Percentiles rank a stretch among this genome's conserved stretches.
These are phyloP conservation scores for Nemania diffusa DNA, from an alignment of 2,329 filamentous ascomycete species.

Conservation along the genomic window DNA sequence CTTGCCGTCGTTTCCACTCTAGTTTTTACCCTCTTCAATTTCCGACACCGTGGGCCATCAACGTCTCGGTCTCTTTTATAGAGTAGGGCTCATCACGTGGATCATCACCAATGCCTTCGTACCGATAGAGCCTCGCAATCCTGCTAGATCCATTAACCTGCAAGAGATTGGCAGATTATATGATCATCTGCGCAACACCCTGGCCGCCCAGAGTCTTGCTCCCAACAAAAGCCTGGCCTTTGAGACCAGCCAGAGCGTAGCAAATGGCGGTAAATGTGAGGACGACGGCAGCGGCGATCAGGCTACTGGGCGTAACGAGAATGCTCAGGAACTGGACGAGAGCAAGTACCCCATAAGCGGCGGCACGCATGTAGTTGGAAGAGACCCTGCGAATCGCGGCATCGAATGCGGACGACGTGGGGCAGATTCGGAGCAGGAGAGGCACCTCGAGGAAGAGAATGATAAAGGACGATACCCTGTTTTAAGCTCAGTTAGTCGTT, in stretches of 20 bases:
- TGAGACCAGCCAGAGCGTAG: constrained; percentile 82
- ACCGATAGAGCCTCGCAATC: constrained; percentile 4
- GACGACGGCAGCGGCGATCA: constrained; percentile 88
- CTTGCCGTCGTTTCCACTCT: constrained; percentile 31
- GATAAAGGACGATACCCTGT: constrained; percentile 74
- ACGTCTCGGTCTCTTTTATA: neutral
- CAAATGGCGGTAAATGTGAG: constrained; percentile 80
- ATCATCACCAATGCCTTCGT: neutral
- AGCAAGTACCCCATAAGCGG: constrained; percentile 84
- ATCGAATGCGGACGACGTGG: constrained; percentile 91
- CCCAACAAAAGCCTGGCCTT: constrained; percentile 85
- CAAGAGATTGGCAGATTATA: constrained; percentile 61
- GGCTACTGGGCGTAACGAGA: constrained; percentile 69
- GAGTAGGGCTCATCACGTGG: neutral
- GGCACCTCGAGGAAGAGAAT: constrained; percentile 92
- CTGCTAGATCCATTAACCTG: neutral
- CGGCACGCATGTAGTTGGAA: constrained; percentile 96
- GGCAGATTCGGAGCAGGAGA: constrained; percentile 95
- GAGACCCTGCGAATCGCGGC: constrained; percentile 88
- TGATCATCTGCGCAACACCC: constrained; percentile 97
- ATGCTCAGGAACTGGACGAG: constrained; percentile 86
- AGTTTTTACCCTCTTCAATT: constrained; percentile 5
- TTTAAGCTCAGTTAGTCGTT: constrained; percentile 4
- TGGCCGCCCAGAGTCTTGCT: constrained; percentile 97
- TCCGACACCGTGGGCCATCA: constrained; percentile 1